phyloP scores from a whole-genome alignment of 2,329 filamentous ascomycete genomes.

The Thelonectria olida region DNA sequence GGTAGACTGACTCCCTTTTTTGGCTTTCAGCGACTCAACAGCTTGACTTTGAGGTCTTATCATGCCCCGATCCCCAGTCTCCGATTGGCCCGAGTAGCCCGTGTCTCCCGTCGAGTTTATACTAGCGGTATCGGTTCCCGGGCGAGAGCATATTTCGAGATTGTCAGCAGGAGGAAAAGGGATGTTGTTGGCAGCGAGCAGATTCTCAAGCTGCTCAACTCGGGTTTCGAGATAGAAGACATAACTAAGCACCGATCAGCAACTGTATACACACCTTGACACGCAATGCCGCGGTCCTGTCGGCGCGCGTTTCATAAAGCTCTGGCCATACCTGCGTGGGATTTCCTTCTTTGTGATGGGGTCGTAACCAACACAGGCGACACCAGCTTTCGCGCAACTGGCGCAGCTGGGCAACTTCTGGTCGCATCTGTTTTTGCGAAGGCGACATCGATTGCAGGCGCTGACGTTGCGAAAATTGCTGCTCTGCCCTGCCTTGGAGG shows the following conservation, averaged over 20 bases:
- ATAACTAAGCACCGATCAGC: slow-evolving; percentile 66
- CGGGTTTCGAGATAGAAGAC: slow-evolving; percentile 94
- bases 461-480: slow-evolving; percentile 86
- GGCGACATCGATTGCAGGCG: slow-evolving; percentile 90
- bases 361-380: slow-evolving; percentile 94
- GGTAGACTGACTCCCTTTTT: slow-evolving; percentile 45
- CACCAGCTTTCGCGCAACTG: slow-evolving; percentile 90
- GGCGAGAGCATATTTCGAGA: slow-evolving; percentile 71
- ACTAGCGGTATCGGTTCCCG: slow-evolving; percentile 48
- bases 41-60: slow-evolving; percentile 42
- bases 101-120: slow-evolving; percentile 45
- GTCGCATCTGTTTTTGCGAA: slow-evolving; percentile 95
- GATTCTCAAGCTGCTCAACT: slow-evolving; percentile 81
- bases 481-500: slow-evolving; percentile 63
- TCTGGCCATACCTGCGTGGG: slow-evolving; percentile 80
- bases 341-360: slow-evolving; percentile 97
- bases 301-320: slow-evolving; percentile 17
- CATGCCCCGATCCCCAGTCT: slow-evolving; percentile 38
- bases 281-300: not conserved
- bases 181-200: slow-evolving; percentile 76
- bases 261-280: slow-evolving; percentile 1
- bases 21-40: slow-evolving; percentile 45
- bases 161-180: slow-evolving; percentile 75
- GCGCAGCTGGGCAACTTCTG: slow-evolving; percentile 91
- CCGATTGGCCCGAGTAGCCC: slow-evolving; percentile 46